Evolutionary conservation across 2,329 filamentous ascomycete species (phyloP).

Genomic region (Pseudodiploospora longispora): DNA sequence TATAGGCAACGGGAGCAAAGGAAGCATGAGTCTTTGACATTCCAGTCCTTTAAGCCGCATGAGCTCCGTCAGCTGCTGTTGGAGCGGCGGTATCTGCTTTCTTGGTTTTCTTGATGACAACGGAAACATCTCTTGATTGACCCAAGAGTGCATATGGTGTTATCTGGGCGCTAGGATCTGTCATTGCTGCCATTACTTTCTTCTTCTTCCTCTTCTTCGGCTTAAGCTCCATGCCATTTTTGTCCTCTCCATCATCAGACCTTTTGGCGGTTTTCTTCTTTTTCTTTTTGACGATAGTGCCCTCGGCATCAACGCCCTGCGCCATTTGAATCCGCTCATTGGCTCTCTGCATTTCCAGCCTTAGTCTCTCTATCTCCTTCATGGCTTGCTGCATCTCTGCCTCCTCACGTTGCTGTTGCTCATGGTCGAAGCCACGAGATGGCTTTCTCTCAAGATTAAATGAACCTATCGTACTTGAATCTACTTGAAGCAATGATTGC

Average conservation of each 20-base stretch:
- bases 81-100: not conserved
- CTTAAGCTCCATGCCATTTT: conserved; percentile 26
- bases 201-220: conserved; percentile 35
- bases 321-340: conserved; percentile 67
- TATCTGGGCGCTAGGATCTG: not conserved
- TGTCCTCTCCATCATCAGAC: conserved; percentile 13
- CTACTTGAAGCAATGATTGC: conserved; percentile 66
- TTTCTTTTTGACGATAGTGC: conserved; percentile 58
- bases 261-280: conserved; percentile 53
- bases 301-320: conserved; percentile 58
- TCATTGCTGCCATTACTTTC: conserved; percentile 10
- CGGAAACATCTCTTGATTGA: conserved; percentile 7
- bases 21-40: too few relatives aligned
- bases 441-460: conserved; percentile 56
- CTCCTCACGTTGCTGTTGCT: conserved; percentile 67
- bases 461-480: conserved; percentile 71
- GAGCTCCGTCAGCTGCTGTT: too few relatives aligned
- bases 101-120: conserved; percentile 26
- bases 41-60: too few relatives aligned
- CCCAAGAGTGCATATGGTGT: not conserved
- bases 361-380: conserved; percentile 76
- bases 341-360: conserved; percentile 81
- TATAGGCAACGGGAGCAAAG: too few relatives aligned
- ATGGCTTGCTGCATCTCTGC: conserved; percentile 83
- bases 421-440: conserved; percentile 43